Percentiles rank a stretch among this genome's conserved stretches.
phyloP scores from a whole-genome alignment of 495 filamentous ascomycete genomes.

The Astrocystis sublimbata region DNA sequence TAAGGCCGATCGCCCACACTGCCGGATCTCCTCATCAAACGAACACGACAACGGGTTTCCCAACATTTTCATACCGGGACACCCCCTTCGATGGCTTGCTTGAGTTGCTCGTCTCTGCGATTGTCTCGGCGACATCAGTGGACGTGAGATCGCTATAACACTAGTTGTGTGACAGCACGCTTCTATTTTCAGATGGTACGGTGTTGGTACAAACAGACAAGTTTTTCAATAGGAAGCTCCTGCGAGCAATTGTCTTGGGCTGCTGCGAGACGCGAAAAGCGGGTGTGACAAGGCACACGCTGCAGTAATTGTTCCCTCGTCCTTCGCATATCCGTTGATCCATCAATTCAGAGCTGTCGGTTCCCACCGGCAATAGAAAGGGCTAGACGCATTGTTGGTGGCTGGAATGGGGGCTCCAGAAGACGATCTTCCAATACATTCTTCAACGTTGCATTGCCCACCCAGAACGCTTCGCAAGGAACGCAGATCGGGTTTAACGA shows the following conservation, averaged over 20 bases:
- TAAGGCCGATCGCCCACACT: constrained; percentile 13
- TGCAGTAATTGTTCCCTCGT: constrained; percentile 1
- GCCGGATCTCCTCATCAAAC: constrained; percentile 8
- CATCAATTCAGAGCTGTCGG: constrained; percentile 20
- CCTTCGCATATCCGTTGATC: constrained; percentile 11
- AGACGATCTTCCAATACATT: constrained; percentile 29
- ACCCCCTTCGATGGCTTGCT: background rate
- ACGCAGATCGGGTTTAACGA: background rate
- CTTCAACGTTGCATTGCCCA: constrained; percentile 19
- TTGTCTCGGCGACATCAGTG: constrained; percentile 17
- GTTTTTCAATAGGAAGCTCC: background rate
- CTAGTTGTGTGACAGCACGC: background rate
- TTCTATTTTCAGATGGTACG: background rate
- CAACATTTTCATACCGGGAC: background rate
- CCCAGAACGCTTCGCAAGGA: background rate
- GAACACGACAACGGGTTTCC: background rate
- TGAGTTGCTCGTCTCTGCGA: background rate
- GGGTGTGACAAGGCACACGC: background rate
- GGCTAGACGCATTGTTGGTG: constrained; percentile 29
- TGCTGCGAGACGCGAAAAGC: background rate
- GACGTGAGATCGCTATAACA: constrained; percentile 7
- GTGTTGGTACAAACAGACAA: background rate
- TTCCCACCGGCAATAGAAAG: constrained; percentile 22
- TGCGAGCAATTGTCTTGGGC: background rate
- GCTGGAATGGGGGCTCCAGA: constrained; percentile 31